These are phyloP conservation scores for Aspergillus fischeri DNA, from an alignment of 2,329 filamentous ascomycete species.

Conservation along the genomic window DNA sequence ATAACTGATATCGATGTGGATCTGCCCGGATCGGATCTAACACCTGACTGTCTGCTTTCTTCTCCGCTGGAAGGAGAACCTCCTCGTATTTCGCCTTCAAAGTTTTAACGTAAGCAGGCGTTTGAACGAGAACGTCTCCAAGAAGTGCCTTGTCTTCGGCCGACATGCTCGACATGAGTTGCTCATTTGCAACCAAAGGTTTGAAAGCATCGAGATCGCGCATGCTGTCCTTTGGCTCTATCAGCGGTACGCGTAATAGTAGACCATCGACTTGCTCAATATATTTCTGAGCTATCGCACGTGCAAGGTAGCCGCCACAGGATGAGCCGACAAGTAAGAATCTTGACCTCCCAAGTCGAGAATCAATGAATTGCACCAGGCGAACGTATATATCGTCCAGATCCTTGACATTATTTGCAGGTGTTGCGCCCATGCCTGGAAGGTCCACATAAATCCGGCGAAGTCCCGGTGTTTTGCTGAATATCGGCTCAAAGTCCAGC, in stretches of 20 bases:
- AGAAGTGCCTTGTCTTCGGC: slow-evolving; percentile 19
- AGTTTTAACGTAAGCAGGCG: slow-evolving; percentile 19
- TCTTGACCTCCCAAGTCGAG: slow-evolving; percentile 17
- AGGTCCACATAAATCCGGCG: slow-evolving; percentile 27
- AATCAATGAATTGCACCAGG: slow-evolving; percentile 24
- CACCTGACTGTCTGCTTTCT: slow-evolving; percentile 16
- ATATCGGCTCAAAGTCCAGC: slow-evolving; percentile 27
- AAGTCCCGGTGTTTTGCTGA: slow-evolving; percentile 16
- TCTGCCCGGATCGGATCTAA: slow-evolving; percentile 25
- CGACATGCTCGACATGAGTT: slow-evolving; percentile 20
- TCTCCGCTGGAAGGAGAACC: slow-evolving; percentile 12
- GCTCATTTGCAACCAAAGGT: slow-evolving; percentile 19
- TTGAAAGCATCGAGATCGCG: slow-evolving; percentile 24
- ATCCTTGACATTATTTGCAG: slow-evolving; percentile 20
- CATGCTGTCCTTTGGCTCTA: slow-evolving; percentile 19
- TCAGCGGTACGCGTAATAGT: slow-evolving; percentile 24
- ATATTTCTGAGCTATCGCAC: slow-evolving; percentile 25
- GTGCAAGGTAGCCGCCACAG: slow-evolving; percentile 27
- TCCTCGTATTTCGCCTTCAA: slow-evolving; percentile 19
- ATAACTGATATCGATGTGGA: slow-evolving; percentile 22
- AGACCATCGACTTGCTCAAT: slow-evolving; percentile 21
- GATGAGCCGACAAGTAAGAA: slow-evolving; percentile 26
- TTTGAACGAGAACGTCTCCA: slow-evolving; percentile 24
- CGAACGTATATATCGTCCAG: slow-evolving; percentile 25
- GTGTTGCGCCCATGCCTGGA: slow-evolving; percentile 26